Base-by-base conservation (phyloP, 108 stramenopile genomes). In the Nitzschia sp. region DNA sequence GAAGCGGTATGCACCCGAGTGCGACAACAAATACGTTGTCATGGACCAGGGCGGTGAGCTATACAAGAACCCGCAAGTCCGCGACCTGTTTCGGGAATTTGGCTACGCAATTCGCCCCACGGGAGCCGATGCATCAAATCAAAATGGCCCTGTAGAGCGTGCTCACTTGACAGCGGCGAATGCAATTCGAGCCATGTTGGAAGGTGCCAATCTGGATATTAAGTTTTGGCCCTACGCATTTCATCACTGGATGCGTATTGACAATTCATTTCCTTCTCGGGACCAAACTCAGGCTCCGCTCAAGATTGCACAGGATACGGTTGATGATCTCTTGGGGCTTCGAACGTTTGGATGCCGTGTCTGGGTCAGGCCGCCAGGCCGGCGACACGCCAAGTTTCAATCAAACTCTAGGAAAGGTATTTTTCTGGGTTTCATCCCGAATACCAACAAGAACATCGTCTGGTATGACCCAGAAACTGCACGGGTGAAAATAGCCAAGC, bases 1-100 rank as follows among this genome's bases (percentile, higher is more conserved):
- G 5, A 11, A 30, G 18, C 25, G 13, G 49, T 27, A 68, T 36
- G 38, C 38, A 8, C 38, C 38, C 15, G 15, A 42, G 15, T 42
- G 38, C 15, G 9, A 18, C 23, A 64, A 54, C 54, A 64, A 65
- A 38, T 64, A 72, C 32, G 71, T 72, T 30, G 33, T 17, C 35
- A 2, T 72, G 2, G 73, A 74, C 33, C 73, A 67, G 26, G 66
- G 66, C 24, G 66, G 73, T 3, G 73, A 74, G 57, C 65, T 74
- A n/a, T 66, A 60, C 36, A 31, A 26, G 18, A 65, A 65, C 51
- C 71, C 71, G 1, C 28, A 49, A 21, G 49, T 66, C 4, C 31
- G 48, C 2, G 1, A 53, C 25, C 54, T 72, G 15, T 72, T 64
- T 34, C 21, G 17, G 5, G 17, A 26, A 4, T 51, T 30, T 9